Conservation (phyloP, 495 filamentous ascomycete genomes). For the Daldinia loculata region DNA sequence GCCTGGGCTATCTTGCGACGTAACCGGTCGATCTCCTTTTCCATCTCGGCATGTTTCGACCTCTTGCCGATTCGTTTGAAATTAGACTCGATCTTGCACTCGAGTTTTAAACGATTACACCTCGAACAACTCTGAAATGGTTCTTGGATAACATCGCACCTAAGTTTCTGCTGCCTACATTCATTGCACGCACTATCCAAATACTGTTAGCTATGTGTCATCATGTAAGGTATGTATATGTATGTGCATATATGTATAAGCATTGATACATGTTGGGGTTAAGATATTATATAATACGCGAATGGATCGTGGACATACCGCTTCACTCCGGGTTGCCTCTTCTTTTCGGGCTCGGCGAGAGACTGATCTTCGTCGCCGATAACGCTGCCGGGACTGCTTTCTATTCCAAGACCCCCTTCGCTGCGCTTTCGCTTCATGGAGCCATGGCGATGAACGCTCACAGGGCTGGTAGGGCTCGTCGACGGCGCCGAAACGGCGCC, state of each 20-base stretch:
- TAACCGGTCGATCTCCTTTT: constrained; percentile 75
- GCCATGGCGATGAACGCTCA: constrained; percentile 56
- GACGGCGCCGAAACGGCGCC: constrained; percentile 50
- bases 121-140: constrained; percentile 82
- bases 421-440: constrained; percentile 60
- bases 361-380: constrained; percentile 69
- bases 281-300: constrained; percentile 2
- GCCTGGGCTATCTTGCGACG: constrained; percentile 58
- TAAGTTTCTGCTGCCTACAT: constrained; percentile 93
- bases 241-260: constrained; percentile 1
- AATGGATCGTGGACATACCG: constrained; percentile 49
- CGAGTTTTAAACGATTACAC: constrained; percentile 84
- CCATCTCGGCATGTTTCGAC: constrained; percentile 91
- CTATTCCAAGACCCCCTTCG: constrained; percentile 50
- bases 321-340: constrained; percentile 78
- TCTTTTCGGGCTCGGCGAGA: constrained; percentile 66
- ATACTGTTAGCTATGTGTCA: constrained; percentile 17
- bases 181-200: constrained; percentile 79
- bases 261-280: background rate
- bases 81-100: constrained; percentile 91
- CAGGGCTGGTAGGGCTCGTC: constrained; percentile 52
- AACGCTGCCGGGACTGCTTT: constrained; percentile 75
- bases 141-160: constrained; percentile 90
- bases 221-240: background rate
- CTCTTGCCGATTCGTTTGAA: constrained; percentile 95